Base-by-base conservation (phyloP, 2,329 filamentous ascomycete species). In the Hypoxylon sp. region DNA sequence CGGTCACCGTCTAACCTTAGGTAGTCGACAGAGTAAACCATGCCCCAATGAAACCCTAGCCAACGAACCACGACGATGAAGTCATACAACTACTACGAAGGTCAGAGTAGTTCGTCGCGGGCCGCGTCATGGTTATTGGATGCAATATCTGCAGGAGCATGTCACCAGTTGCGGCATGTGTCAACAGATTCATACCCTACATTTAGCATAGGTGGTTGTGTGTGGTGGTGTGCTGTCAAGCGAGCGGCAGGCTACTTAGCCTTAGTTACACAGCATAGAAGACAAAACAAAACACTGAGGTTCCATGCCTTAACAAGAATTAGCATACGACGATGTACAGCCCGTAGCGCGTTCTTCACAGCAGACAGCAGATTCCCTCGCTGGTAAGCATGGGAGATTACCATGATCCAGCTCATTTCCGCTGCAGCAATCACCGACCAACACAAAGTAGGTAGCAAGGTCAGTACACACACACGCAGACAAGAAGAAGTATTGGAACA, bases 151-250 rank as follows among this genome's bases (percentile, higher is more conserved):
- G 56, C 59, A 56, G 41, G 49, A 15, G 43, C 37, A 57, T 56
- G 56, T 43, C 49, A 59, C 59, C 54, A 47, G 46, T 56, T 62
- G 15, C 63, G 62, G 56, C 58, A 66, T 68, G 53, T 56, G 59
- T 66, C 48, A 47, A 61, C 17, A 56, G 52, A 62, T 56, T n/a
- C 37, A 32, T 26, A 56, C 37, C 52, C 56, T 65, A 62, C 56
- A 26, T 43, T 59, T 47, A 44, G 37, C 37, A 57, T 11, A 20
- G 13, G 13, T 30, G 30, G 32, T 28, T 4, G 37, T 54, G 46
- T 56, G 13, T 30, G 30, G 32, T 28, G 13, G 37, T 54, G 46
- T 56, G 59, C 53, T 61, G 57, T 60, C 56, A 59, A 68, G 39
- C 59, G 56, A 68, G 39, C 59, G 56, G 59, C 39, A 64, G 43